Base-by-base conservation (phyloP, 768 basidiomycete genomes). In the Kwoniella botswanensis region DNA sequence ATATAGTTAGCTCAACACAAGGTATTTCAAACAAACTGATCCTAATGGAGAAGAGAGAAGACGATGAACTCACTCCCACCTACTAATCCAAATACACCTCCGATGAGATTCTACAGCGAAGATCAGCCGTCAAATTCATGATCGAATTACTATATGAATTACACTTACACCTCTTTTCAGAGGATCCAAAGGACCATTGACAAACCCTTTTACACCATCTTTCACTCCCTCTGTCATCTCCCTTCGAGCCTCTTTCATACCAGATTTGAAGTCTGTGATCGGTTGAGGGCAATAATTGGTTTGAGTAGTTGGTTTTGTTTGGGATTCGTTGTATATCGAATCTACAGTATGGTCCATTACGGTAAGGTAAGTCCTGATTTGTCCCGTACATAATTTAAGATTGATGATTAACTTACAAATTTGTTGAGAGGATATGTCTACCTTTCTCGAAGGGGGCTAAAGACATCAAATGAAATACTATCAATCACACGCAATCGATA, bases 361-460 rank as follows among this genome's bases (percentile, higher is more conserved):
- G 26, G 3, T 26, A 2, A 3, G 26, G 26, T 26, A 3, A 26
- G 26, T 26, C 26, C 26, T 26, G 26, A 26, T 26, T 26, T 26
- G 26, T 26, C 3, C 26, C 26, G 26, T 26, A 4, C 2, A 26
- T 26, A 26, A 26, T 26, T 26, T 26, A 26, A 26, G 26, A 0
- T 26, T 26, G 84, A 3, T 86, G 86, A 42, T 86, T 85, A 64
- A 86, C 87, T 87, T 60, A 86, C 83, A 2, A 82, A 76, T 85
- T 86, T 42, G 22, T 18, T 74, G n/a, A 42, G 44, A 21, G n/a
- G 55, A 56, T 13, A 46, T 46, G 17, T 46, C 44, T 12, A 46
- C 44, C 17, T 46, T 7, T 46, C 44, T 46, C 44, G 44, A 46
- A 17, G 44, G 44, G 17, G 44, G 6, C 44, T 46, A 7, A 26